Conservation (phyloP, 345 rosid genomes). For the Pelargonium nanum region DNA sequence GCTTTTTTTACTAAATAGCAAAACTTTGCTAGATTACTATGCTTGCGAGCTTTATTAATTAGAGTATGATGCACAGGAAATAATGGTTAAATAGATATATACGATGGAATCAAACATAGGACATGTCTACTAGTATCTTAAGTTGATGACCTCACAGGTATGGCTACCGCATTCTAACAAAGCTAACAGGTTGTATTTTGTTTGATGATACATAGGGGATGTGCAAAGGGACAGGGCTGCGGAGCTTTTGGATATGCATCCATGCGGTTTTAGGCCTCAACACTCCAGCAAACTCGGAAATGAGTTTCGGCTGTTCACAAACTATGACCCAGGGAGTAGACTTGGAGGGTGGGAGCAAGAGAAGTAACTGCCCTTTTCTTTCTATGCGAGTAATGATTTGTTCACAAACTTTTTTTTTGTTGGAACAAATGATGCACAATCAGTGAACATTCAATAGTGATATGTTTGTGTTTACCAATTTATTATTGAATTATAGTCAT, state of each 20-base stretch:
- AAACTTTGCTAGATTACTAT: no score
- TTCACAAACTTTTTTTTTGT: no score
- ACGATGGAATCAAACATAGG: no score
- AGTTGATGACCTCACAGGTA: not conserved
- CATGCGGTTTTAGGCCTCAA: conserved; percentile 68
- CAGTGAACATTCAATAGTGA: no score
- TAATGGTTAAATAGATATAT: no score
- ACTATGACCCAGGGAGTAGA: conserved; percentile 70
- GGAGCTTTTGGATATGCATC: conserved; percentile 55
- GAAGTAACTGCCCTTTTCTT: conserved; percentile 12
- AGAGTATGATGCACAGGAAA: no score
- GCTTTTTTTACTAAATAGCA: no score
- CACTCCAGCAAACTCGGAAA: conserved; percentile 89
- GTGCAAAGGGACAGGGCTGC: conserved; percentile 81
- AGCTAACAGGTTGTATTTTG: conserved; percentile 4
- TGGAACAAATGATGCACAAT: no score
- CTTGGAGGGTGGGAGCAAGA: conserved; percentile 79
- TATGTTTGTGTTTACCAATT: no score
- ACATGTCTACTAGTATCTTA: not conserved
- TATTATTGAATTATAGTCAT: no score
- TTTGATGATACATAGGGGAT: conserved; percentile 39
- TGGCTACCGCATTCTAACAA: not conserved
- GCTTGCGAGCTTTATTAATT: no score
- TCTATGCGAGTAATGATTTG: no score
- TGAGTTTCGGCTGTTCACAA: conserved; percentile 67